Percentiles rank a stretch among this genome's conserved stretches.
These are phyloP conservation scores for Pichia californica DNA, from an alignment of 805 yeast genomes.

Conservation along the genomic window DNA sequence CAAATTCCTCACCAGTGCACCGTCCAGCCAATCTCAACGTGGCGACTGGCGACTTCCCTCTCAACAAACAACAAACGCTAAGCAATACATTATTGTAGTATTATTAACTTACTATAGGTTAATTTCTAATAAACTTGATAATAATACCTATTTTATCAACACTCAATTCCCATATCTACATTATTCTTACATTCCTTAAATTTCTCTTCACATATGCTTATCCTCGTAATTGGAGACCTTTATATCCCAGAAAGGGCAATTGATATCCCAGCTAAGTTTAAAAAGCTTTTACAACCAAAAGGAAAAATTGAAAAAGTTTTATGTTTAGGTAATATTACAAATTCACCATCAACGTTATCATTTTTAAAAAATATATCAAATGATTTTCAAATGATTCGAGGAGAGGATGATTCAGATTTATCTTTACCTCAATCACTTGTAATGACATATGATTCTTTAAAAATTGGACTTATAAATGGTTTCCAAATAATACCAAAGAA, in stretches of 20 bases:
- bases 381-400: conserved; percentile 69
- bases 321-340: conserved; percentile 78
- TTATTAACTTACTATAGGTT: too few species aligned
- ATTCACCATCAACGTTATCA: conserved; percentile 53
- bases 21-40: too few species aligned
- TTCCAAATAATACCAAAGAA: conserved; percentile 75
- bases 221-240: conserved; percentile 82
- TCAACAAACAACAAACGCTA: too few species aligned
- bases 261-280: conserved; percentile 57
- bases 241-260: conserved; percentile 83
- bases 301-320: conserved; percentile 82
- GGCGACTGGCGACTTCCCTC: too few species aligned
- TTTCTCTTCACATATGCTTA: conserved; percentile 40
- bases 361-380: conserved; percentile 66
- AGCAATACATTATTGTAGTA: too few species aligned
- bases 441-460: conserved; percentile 61
- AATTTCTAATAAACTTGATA: too few species aligned
- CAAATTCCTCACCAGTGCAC: too few species aligned
- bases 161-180: too few species aligned
- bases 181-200: too few species aligned
- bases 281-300: conserved; percentile 63
- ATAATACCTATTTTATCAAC: too few species aligned
- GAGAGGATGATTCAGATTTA: conserved; percentile 63
- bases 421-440: conserved; percentile 57
- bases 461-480: conserved; percentile 83